Evolutionary conservation across 192 early-diverging fungal genomes (phyloP), one percentile per base, ranked within the genome.

Genomic region (Entomortierella beljakovae): DNA sequence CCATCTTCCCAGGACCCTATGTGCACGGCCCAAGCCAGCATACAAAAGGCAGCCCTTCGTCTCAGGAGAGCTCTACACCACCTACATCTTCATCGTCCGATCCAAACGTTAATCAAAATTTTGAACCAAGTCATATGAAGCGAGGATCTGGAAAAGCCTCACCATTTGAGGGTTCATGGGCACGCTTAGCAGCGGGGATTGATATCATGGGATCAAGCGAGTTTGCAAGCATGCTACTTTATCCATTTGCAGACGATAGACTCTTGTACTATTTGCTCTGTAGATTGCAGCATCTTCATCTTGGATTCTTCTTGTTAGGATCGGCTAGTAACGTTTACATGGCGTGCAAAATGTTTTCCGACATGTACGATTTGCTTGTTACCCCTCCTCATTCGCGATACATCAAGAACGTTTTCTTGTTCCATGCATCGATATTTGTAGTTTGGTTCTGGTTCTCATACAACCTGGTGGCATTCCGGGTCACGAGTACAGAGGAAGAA

Each of bases 281-380:
- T 57, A 56, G 67, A 20, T 59, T 86, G 3, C 84, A 87, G 50
- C 88, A 89, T 51, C 69, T 89, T 28, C 85, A 87, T 67, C 58
- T 89, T 0, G 88, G 88, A 3, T 85, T 89, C 50, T 89, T 89
- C 67, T 76, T 89, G n/a, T 59, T 89, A 4, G 88, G 88, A 2
- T 83, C 81, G 13, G 73, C 82, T 16, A 82, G 82, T 43, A 89
- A 89, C 40, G 80, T 89, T 2, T 84, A 71, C 65, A 83, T 83
- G 35, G 85, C 85, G 0, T 85, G 82, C 53, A 80, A 80, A 26
- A 82, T 89, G n/a, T 62, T 89, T 1, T 82, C 79, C 22, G 88
- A 89, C 25, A 83, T 87, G 80, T 89, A 84, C 43, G 84, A 89
- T 59, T 55, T 89, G 35, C 68, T 89, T 26, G 57, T 84, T 4